A percentile compares a stretch with the other conserved stretches of the same genome.
Evolutionary conservation across 2,329 filamentous ascomycete genomes (phyloP).

Genomic region (Fusarium verticillioides): DNA sequence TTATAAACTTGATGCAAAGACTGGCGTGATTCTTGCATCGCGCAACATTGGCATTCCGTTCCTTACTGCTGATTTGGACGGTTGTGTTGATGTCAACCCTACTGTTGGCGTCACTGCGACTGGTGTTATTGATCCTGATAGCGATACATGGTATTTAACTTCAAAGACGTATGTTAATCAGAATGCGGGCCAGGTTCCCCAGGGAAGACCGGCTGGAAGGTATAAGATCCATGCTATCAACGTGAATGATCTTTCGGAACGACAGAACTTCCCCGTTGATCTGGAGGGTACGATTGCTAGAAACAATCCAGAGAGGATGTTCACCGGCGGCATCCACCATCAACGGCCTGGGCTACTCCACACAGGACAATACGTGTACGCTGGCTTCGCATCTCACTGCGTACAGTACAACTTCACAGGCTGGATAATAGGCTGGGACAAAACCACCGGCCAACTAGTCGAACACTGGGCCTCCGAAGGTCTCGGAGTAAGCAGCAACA

Average conservation of each 20-base stretch:
- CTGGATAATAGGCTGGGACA: slow-evolving; percentile 61
- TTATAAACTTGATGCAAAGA: slow-evolving; percentile 66
- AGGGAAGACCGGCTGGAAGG: slow-evolving; percentile 50
- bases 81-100: slow-evolving; percentile 62
- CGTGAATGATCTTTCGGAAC: slow-evolving; percentile 52
- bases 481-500: slow-evolving; percentile 51
- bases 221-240: slow-evolving; percentile 54
- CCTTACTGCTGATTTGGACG: slow-evolving; percentile 58
- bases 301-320: slow-evolving; percentile 60
- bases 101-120: slow-evolving; percentile 59
- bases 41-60: slow-evolving; percentile 63
- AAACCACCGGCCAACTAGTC: slow-evolving; percentile 52
- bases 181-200: slow-evolving; percentile 41
- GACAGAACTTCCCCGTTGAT: slow-evolving; percentile 58
- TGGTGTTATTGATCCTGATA: slow-evolving; percentile 58
- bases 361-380: slow-evolving; percentile 60
- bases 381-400: slow-evolving; percentile 65
- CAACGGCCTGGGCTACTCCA: slow-evolving; percentile 62
- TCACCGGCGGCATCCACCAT: slow-evolving; percentile 62
- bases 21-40: slow-evolving; percentile 60
- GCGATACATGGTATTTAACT: slow-evolving; percentile 57
- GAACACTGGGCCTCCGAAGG: slow-evolving; percentile 56
- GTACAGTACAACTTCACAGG: slow-evolving; percentile 67
- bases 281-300: slow-evolving; percentile 59
- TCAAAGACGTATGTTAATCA: slow-evolving; percentile 56